Conservation (phyloP, 1,284 basidiomycete genomes). For the Calocybe gambosa region DNA sequence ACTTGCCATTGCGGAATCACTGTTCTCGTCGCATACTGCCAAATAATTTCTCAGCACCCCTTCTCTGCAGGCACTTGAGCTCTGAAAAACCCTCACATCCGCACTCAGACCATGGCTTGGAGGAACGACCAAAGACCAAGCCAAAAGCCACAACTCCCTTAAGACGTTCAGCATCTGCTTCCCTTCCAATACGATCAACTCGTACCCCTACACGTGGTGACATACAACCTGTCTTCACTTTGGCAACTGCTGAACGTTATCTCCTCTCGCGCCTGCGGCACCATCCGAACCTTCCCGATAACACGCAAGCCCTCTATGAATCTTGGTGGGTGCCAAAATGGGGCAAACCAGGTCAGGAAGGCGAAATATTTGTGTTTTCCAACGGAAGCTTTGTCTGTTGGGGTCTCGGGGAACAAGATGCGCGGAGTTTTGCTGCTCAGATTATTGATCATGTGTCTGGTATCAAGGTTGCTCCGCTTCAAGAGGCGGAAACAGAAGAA, state of each 20-base stretch:
- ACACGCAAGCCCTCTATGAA: conserved; percentile 59
- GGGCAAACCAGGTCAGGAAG: conserved; percentile 54
- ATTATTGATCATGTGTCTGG: conserved; percentile 50
- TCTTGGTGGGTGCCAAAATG: conserved; percentile 76
- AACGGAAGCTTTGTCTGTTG: conserved; percentile 86
- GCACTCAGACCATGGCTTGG: conserved; percentile 5
- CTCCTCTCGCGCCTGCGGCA: conserved; percentile 49
- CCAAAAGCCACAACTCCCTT: conserved; percentile 73
- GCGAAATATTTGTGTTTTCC: conserved; percentile 84
- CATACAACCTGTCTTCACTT: conserved; percentile 68
- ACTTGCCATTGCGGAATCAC: not conserved
- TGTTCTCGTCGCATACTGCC: not conserved
- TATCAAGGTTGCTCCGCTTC: conserved; percentile 58
- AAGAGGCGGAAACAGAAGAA: conserved; percentile 79
- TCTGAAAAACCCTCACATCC: not conserved
- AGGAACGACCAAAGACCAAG: conserved; percentile 45
- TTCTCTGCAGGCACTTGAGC: not conserved
- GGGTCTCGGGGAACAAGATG: conserved; percentile 81
- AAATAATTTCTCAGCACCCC: not conserved
- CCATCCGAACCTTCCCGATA: conserved; percentile 42
- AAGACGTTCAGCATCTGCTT: conserved; percentile 69
- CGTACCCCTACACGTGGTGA: conserved; percentile 72
- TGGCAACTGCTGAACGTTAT: conserved; percentile 74
- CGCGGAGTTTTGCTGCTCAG: conserved; percentile 57
- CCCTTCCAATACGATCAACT: conserved; percentile 70